Evolutionary conservation across 805 yeast species (phyloP).

Genomic region (Sugiyamaella lignohabitans): DNA sequence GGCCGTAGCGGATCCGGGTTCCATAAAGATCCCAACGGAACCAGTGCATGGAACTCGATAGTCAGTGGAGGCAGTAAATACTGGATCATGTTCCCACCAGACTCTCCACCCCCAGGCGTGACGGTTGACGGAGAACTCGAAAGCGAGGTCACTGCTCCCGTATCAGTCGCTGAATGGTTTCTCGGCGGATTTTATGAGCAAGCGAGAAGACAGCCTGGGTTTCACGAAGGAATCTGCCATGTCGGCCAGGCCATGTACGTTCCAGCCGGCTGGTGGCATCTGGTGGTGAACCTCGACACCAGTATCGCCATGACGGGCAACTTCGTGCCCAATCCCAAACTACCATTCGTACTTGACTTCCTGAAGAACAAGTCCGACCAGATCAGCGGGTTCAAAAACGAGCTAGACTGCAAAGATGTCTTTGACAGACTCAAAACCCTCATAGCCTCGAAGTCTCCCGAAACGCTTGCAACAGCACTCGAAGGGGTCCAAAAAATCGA

Average conservation of each 20-base stretch:
- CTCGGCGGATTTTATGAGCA: slow-evolving; percentile 64
- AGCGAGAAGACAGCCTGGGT: slow-evolving; percentile 38
- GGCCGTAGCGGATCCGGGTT: slow-evolving; percentile 78
- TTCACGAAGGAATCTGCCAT: slow-evolving; percentile 64
- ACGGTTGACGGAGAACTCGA: slow-evolving; percentile 60
- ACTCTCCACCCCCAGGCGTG: slow-evolving; percentile 84
- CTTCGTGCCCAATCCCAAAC: slow-evolving; percentile 64
- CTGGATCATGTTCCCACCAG: slow-evolving; percentile 87
- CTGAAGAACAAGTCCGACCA: slow-evolving; percentile 62
- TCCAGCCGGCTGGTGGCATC: slow-evolving; percentile 98
- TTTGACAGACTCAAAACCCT: background rate
- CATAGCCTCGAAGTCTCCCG: background rate
- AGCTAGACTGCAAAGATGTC: slow-evolving; percentile 12
- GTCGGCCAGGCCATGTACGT: slow-evolving; percentile 84
- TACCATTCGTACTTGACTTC: slow-evolving; percentile 59
- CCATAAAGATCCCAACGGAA: slow-evolving; percentile 88
- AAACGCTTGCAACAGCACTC: background rate
- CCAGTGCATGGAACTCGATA: slow-evolving; percentile 86
- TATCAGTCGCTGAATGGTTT: slow-evolving; percentile 92
- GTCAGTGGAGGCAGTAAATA: slow-evolving; percentile 61
- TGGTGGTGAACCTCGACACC: slow-evolving; percentile 70
- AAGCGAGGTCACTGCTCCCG: slow-evolving; percentile 84
- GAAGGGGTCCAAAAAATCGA: background rate
- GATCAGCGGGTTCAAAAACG: slow-evolving; percentile 61
- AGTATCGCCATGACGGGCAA: slow-evolving; percentile 79